Evolutionary conservation across 2,329 filamentous ascomycete genomes (phyloP).

Genomic region (Didymella sp.): DNA sequence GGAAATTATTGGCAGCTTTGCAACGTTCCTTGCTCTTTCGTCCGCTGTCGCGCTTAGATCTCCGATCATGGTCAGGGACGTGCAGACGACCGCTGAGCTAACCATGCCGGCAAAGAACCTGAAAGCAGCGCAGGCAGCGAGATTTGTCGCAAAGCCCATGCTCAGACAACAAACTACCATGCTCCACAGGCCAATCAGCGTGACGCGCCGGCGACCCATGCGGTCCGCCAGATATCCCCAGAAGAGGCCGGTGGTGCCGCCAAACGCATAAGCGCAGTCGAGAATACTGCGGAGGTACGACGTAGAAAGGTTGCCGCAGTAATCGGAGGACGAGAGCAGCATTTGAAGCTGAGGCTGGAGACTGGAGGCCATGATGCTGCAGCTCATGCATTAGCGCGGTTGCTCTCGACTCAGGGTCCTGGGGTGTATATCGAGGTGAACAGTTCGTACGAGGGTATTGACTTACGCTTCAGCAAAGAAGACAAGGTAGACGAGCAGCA

Average conservation of each 20-base stretch:
- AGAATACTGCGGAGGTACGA: conserved; percentile 58
- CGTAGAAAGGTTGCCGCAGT: conserved; percentile 54
- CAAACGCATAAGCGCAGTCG: conserved; percentile 58
- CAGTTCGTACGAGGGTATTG: not conserved
- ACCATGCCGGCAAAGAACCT: conserved; percentile 55
- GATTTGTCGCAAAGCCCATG: conserved; percentile 56
- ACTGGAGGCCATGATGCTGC: conserved; percentile 57
- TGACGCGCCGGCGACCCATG: conserved; percentile 54
- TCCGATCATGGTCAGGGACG: conserved; percentile 56
- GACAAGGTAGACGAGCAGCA: conserved; percentile 55
- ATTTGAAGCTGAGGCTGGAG: conserved; percentile 57
- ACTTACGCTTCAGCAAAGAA: conserved; percentile 58
- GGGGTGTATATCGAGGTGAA: conserved; percentile 1
- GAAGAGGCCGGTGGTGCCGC: conserved; percentile 53
- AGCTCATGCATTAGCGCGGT: conserved; percentile 21
- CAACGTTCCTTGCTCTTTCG: conserved; percentile 52
- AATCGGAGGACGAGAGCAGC: conserved; percentile 53
- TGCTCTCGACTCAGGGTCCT: conserved; percentile 15
- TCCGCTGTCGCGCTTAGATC: conserved; percentile 50
- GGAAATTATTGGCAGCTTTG: conserved; percentile 54
- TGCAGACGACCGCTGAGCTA: conserved; percentile 55
- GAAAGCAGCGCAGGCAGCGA: conserved; percentile 53
- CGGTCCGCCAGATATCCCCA: conserved; percentile 56
- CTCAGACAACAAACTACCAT: conserved; percentile 55
- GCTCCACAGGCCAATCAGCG: conserved; percentile 53